Evolutionary conservation across 176 grass and related monocot species (phyloP).

Genomic region (Phragmites australis): DNA sequence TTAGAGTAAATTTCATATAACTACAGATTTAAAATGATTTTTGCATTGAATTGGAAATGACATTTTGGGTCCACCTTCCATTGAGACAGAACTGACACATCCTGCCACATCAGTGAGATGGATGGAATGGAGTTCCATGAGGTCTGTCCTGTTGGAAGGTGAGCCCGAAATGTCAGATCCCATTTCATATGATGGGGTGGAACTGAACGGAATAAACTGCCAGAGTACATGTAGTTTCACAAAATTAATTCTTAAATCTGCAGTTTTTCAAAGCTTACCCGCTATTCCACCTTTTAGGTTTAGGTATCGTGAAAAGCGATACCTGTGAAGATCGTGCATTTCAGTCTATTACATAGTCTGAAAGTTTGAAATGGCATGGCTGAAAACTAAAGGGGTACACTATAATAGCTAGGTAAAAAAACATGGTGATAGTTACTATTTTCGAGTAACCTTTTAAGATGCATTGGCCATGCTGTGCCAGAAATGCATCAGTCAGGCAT

Average conservation of each 20-base stretch:
- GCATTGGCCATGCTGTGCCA: slow-evolving; percentile 30
- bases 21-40: not conserved
- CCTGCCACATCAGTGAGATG: not conserved
- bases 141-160: not conserved
- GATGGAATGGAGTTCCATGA: not conserved
- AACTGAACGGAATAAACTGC: not conserved
- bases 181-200: not conserved
- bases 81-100: not conserved
- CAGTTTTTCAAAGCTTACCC: too few relatives aligned
- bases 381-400: slow-evolving; percentile 24
- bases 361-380: slow-evolving; percentile 18
- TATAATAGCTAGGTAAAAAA: not conserved
- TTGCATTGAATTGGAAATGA: not conserved
- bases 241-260: slow-evolving; percentile 10
- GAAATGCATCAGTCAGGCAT: slow-evolving; percentile 41
- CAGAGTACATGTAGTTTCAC: not conserved
- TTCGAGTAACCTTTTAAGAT: slow-evolving; percentile 10
- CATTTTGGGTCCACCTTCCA: not conserved
- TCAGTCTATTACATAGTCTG: not conserved
- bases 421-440: slow-evolving; percentile 26
- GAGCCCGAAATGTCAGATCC: not conserved
- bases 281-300: not conserved
- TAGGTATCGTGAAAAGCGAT: not conserved
- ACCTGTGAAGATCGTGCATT: not conserved
- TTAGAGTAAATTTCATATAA: not conserved